Base-by-base conservation (phyloP, 139 green algal species). In the Chlamydomonas asymmetrica region DNA sequence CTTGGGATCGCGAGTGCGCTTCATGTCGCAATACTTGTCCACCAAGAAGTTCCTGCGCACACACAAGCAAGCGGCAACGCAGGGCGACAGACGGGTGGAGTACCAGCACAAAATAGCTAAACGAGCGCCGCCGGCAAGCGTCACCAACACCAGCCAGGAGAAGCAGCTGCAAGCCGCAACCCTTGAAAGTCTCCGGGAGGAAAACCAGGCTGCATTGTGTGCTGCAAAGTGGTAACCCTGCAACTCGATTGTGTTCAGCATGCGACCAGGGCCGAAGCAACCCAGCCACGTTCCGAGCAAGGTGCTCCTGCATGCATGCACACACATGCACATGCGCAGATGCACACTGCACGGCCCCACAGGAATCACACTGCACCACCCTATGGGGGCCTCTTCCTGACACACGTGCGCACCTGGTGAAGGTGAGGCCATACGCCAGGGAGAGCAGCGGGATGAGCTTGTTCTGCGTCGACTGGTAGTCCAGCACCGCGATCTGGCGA, bases 361-460 rank as follows among this genome's bases (percentile, higher is more conserved):
- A n/a, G n/a, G n/a, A n/a, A n/a, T n/a, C n/a, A n/a, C n/a, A n/a
- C n/a, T n/a, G n/a, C n/a, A n/a, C n/a, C n/a, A n/a, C n/a, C n/a
- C n/a, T n/a, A n/a, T n/a, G n/a, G n/a, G n/a, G n/a, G n/a, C n/a
- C n/a, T n/a, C n/a, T n/a, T n/a, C n/a, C n/a, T n/a, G n/a, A n/a
- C n/a, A n/a, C n/a, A n/a, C n/a, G n/a, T n/a, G n/a, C n/a, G n/a
- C 59, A 68, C 37, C 83, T 85, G 25, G 89, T 84, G 59, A 94
- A 93, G 82, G 89, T 81, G 40, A 94, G 83, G 32, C 76, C 89
- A 74, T 97, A 97, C 35, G 66, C 69, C 37, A 85, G 92, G 57
- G 92, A 88, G 71, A 97, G 83, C 81, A 94, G 79, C 16, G 92
- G 92, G 78, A 97, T 90, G 62, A 97, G 84, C 75, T 70, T 74